Conservation (phyloP, 768 basidiomycete species). For the Dioszegia crocea region DNA sequence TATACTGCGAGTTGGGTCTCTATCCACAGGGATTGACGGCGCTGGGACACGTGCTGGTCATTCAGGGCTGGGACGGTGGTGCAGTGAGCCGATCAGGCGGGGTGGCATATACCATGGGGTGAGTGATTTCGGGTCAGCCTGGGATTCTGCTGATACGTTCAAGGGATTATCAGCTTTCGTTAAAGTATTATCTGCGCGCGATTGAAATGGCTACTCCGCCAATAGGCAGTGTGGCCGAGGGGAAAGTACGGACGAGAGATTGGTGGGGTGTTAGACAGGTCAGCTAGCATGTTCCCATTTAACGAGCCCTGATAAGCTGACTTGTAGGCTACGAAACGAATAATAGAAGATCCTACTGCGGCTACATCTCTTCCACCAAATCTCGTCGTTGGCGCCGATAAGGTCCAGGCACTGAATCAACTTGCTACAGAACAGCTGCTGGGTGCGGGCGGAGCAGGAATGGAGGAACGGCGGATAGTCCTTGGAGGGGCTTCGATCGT, state of each 20-base stretch:
- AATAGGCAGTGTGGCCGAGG: not conserved
- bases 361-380: conserved; percentile 12
- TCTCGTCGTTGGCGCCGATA: conserved; percentile 13
- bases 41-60: conserved; percentile 35
- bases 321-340: not conserved
- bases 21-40: conserved; percentile 34
- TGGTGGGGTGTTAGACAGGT: conserved; percentile 41
- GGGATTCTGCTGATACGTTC: not conserved
- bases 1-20: conserved; percentile 43
- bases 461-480: conserved; percentile 21
- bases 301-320: not conserved
- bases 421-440: conserved; percentile 37
- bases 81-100: conserved; percentile 36
- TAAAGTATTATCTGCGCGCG: conserved; percentile 42
- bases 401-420: conserved; percentile 25
- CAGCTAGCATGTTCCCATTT: not conserved
- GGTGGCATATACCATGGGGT: conserved; percentile 40
- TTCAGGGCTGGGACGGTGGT: conserved; percentile 39
- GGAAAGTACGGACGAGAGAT: conserved; percentile 25
- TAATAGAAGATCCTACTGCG: not conserved
- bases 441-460: conserved; percentile 15
- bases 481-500: conserved; percentile 10
- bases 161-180: conserved; percentile 42
- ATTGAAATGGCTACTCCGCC: conserved; percentile 44
- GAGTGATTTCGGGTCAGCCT: conserved; percentile 9